A percentile compares a stretch with the other conserved stretches of the same genome.
These are phyloP conservation scores for Alternaria ventricosa DNA, from an alignment of 2,329 filamentous ascomycete species.

Conservation along the genomic window DNA sequence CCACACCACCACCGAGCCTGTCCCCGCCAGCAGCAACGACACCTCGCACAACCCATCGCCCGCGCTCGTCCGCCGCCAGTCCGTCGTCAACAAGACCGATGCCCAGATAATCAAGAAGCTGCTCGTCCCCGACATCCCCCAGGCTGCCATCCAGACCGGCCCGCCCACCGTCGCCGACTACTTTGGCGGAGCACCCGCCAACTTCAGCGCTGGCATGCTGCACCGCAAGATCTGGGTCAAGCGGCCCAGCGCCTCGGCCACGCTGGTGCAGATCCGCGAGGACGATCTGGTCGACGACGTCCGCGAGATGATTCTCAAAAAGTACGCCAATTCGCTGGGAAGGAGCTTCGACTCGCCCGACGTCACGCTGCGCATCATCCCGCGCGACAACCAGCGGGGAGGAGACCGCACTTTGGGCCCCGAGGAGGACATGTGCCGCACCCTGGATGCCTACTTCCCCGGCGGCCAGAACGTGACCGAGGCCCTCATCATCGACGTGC, in stretches of 20 bases:
- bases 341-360: slow-evolving; percentile 90
- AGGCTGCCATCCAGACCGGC: slow-evolving; percentile 30
- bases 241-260: slow-evolving; percentile 82
- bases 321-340: slow-evolving; percentile 93
- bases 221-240: slow-evolving; percentile 94
- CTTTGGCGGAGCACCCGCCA: slow-evolving; percentile 41
- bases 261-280: slow-evolving; percentile 81
- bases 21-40: slow-evolving; percentile 5
- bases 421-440: slow-evolving; percentile 81
- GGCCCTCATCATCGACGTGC: slow-evolving; percentile 88
- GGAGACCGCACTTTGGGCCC: slow-evolving; percentile 77
- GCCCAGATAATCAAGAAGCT: slow-evolving; percentile 59
- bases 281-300: slow-evolving; percentile 95
- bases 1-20: slow-evolving; percentile 16
- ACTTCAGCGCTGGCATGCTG: slow-evolving; percentile 45
- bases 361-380: slow-evolving; percentile 76
- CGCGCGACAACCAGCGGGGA: slow-evolving; percentile 64
- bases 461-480: slow-evolving; percentile 88
- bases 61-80: slow-evolving; percentile 52
- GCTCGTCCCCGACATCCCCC: slow-evolving; percentile 52
- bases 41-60: slow-evolving; percentile 46
- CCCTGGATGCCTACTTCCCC: slow-evolving; percentile 82
- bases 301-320: slow-evolving; percentile 87
- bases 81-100: slow-evolving; percentile 50
- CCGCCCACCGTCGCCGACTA: slow-evolving; percentile 48